These are phyloP conservation scores for Russula sp. DNA, from an alignment of 768 basidiomycete species.

Conservation along the genomic window DNA sequence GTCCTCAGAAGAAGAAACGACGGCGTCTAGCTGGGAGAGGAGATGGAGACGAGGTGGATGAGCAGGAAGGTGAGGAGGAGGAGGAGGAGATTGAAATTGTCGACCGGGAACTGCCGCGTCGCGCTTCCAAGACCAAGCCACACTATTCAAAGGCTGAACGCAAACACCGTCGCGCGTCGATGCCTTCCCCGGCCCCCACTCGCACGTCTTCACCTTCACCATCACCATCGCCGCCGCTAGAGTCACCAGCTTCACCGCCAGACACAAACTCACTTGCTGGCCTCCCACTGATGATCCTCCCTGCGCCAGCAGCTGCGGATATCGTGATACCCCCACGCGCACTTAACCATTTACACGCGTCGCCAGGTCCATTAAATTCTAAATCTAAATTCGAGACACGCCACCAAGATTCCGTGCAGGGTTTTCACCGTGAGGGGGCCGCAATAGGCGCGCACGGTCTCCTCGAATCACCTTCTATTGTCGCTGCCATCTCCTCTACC, in stretches of 20 bases:
- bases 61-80: background rate
- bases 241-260: background rate
- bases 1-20: slow-evolving; percentile 2
- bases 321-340: slow-evolving; percentile 13
- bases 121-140: background rate
- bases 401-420: background rate
- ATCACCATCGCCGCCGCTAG: background rate
- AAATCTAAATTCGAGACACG: background rate
- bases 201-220: background rate
- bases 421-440: slow-evolving; percentile 22
- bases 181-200: background rate
- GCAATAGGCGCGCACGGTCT: slow-evolving; percentile 20
- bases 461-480: slow-evolving; percentile 15
- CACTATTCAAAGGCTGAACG: background rate
- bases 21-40: background rate
- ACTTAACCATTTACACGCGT: slow-evolving; percentile 9
- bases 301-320: background rate
- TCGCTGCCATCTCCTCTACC: background rate
- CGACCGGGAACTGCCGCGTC: background rate
- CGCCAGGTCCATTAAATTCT: slow-evolving; percentile 1
- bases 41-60: background rate
- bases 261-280: background rate
- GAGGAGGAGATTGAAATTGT: slow-evolving; percentile 3
- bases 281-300: slow-evolving; percentile 13
- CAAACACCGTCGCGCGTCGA: background rate